These are phyloP conservation scores for Clitoria ternatea DNA, from an alignment of 306 rosid genomes.

Conservation along the genomic window DNA sequence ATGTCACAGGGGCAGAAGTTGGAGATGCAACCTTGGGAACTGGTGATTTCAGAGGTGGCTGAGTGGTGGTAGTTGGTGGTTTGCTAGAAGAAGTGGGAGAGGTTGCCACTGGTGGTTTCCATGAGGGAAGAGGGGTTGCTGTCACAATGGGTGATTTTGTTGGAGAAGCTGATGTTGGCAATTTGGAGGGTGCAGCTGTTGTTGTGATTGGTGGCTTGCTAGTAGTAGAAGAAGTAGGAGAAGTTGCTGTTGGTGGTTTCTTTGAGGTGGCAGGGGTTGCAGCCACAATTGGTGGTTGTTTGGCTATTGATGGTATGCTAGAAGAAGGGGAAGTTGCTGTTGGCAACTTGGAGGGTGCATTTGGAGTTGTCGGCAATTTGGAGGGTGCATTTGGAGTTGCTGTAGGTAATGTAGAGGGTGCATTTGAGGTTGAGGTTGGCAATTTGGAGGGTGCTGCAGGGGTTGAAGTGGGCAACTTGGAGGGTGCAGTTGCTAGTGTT, in stretches of 20 bases:
- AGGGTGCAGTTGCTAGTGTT: neutral
- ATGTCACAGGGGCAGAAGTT: neutral
- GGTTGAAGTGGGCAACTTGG: conserved; percentile 8
- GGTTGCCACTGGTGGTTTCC: neutral
- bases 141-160: conserved; percentile 7
- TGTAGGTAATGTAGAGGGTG: neutral
- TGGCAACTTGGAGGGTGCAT: conserved; percentile 26
- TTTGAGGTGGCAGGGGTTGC: neutral
- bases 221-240: neutral
- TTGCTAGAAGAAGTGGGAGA: neutral
- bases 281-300: conserved; percentile 1
- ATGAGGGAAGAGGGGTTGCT: neutral
- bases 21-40: neutral
- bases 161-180: conserved; percentile 18
- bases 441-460: conserved; percentile 21
- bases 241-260: neutral
- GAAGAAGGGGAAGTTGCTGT: conserved; percentile 3
- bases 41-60: neutral
- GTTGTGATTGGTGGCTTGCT: neutral
- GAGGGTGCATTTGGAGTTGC: neutral
- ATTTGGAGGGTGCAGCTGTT: conserved; percentile 13
- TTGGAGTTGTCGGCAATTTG: neutral
- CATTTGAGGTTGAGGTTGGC: neutral
- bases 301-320: neutral
- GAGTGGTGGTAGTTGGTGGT: neutral